These are phyloP conservation scores for Melastoma candidum DNA, from an alignment of 441 rosid species.

Conservation along the genomic window DNA sequence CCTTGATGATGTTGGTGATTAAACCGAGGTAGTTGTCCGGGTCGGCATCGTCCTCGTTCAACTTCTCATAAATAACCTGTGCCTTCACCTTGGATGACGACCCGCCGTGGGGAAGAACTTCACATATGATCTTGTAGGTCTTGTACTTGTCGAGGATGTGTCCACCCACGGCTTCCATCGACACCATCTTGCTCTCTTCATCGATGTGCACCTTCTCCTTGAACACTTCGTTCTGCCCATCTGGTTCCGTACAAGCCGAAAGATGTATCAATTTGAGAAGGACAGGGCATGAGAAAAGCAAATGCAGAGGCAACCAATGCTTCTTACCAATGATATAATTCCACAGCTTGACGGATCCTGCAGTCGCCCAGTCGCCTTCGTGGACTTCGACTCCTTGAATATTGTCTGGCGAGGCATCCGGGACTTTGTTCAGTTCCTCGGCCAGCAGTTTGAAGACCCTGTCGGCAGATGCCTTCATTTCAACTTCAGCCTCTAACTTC, in stretches of 20 bases:
- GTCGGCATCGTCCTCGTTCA: slow-evolving; percentile 1
- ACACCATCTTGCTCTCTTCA: slow-evolving; percentile 2
- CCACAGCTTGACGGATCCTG: slow-evolving; percentile 11
- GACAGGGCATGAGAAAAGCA: background rate
- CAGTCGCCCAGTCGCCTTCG: slow-evolving; percentile 6
- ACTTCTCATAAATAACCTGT: background rate
- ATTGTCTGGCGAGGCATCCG: slow-evolving; percentile 2
- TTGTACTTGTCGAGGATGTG: slow-evolving; percentile 4
- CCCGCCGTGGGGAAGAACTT: background rate
- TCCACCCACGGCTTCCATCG: slow-evolving; percentile 5
- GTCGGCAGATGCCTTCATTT: slow-evolving; percentile 4
- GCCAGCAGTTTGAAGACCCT: slow-evolving; percentile 1
- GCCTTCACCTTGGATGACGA: background rate
- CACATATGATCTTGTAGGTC: background rate
- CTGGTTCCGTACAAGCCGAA: background rate
- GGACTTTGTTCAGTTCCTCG: slow-evolving; percentile 4
- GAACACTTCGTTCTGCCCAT: slow-evolving; percentile 6
- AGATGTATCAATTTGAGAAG: background rate
- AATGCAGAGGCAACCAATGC: background rate
- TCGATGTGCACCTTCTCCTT: slow-evolving; percentile 8
- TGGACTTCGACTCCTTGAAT: slow-evolving; percentile 10
- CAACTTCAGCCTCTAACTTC: slow-evolving; percentile 6
- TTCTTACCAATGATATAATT: slow-evolving; percentile 1
- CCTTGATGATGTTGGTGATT: background rate
- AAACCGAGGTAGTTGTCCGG: slow-evolving; percentile 1